phyloP scores from a whole-genome alignment of 768 basidiomycete genomes.

The Tephrocybe sp. region DNA sequence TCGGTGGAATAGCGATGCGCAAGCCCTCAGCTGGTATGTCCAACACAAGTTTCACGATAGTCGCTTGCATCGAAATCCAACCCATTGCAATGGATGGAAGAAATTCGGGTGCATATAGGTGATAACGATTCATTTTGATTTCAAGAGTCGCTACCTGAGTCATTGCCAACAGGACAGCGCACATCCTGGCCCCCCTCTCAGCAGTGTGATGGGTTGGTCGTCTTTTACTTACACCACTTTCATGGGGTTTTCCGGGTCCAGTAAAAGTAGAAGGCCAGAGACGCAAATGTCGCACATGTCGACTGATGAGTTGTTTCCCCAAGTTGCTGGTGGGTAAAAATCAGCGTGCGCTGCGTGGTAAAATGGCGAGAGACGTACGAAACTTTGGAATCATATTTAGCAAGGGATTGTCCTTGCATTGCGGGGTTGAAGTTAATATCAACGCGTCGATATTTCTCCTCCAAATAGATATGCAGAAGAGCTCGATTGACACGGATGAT shows the following conservation, averaged over 20 bases:
- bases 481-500: neutral
- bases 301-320: neutral
- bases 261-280: neutral
- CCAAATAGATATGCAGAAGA: neutral
- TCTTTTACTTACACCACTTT: neutral
- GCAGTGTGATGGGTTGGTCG: neutral
- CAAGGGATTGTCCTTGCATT: no score
- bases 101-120: neutral
- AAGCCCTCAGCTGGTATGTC: neutral
- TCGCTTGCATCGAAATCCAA: neutral
- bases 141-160: neutral
- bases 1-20: neutral
- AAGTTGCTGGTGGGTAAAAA: neutral
- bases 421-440: neutral
- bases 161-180: neutral
- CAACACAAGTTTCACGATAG: neutral
- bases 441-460: neutral
- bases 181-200: neutral
- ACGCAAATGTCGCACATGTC: neutral
- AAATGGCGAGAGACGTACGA: neutral
- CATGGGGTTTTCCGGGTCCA: neutral
- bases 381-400: no score
- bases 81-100: neutral
- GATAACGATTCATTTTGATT: neutral
- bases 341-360: neutral